Evolutionary conservation across 805 yeast species (phyloP).

Genomic region (Yamadazyma kitorensis): DNA sequence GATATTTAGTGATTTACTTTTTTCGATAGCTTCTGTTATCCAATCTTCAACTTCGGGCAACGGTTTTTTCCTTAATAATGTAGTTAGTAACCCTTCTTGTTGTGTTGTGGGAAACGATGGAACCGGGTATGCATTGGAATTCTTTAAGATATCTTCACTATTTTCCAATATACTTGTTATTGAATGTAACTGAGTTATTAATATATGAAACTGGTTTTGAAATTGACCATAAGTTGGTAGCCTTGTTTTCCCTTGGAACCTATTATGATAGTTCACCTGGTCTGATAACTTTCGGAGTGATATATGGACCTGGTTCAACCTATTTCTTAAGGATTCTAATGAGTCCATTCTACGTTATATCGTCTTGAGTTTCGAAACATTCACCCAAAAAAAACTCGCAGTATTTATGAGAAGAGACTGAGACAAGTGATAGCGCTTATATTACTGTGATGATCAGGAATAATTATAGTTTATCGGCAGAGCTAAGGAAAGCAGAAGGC

Average conservation of each 20-base stretch:
- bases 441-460: constrained; percentile 23
- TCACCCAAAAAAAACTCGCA: too few relatives aligned
- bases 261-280: constrained; percentile 32
- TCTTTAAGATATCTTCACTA: constrained; percentile 54
- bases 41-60: constrained; percentile 89
- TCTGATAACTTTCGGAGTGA: constrained; percentile 38
- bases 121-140: constrained; percentile 79
- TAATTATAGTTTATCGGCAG: constrained; percentile 36
- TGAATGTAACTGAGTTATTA: constrained; percentile 77
- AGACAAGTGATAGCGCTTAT: too few relatives aligned
- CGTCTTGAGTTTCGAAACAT: too few relatives aligned
- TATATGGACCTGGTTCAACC: constrained; percentile 41
- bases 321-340: constrained; percentile 38
- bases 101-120: constrained; percentile 82
- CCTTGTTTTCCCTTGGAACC: constrained; percentile 35
- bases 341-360: too few relatives aligned
- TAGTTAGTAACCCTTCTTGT: constrained; percentile 78
- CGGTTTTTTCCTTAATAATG: constrained; percentile 81
- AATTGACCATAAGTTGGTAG: constrained; percentile 57
- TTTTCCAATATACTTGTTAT: constrained; percentile 67
- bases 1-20: constrained; percentile 14
- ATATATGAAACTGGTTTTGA: constrained; percentile 80
- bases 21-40: constrained; percentile 46
- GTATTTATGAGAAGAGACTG: too few relatives aligned
- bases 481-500: constrained; percentile 33